Evolutionary conservation across 345 rosid species (phyloP), one percentile per base, ranked within the genome.

Genomic region (Eucalyptus curtisii): DNA sequence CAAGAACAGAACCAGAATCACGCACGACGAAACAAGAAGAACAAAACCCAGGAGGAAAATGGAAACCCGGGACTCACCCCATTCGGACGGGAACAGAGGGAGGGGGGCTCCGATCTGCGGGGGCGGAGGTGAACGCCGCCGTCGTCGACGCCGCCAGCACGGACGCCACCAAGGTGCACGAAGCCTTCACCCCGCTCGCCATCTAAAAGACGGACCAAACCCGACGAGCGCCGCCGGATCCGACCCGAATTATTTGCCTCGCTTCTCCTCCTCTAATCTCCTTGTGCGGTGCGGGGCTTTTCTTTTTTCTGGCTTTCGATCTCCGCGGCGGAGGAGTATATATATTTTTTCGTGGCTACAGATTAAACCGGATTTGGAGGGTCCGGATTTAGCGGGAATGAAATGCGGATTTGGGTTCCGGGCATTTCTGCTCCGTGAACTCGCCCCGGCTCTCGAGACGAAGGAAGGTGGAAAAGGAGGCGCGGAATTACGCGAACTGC

Each of bases 151-250:
- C 94, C 19, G 93, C 91, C 53, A 93, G 53, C 40, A 91, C 89
- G 3, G 93, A 92, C 49, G 93, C 94, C 47, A 89, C 89, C 61
- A 89, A 22, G 17, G 91, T 88, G 86, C 86, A 88, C 48, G 91
- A 89, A 20, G 87, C 93, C 92, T 91, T 94, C 96, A 93, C 91
- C 85, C 84, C 89, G 30, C 53, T 48, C 31, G 57, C 47, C 10
- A 37, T 55, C 84, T 44, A 10, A 71, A 19, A 76, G 84, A 40
- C 1, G 84, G 47, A 76, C 47, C 47, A 76, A 76, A 91, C 55
- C 93, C 92, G 92, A 93, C 93, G 92, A 88, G 31, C 50, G 84
- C 42, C 90, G 93, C 93, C 92, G 95, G 91, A 92, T 92, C 90
- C 91, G 91, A 87, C 89, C 92, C 44, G 88, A 27, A 40, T 27